Evolutionary conservation across 2,329 filamentous ascomycete genomes (phyloP).

Genomic region (Nothophaeocryptopus gaeumannii): DNA sequence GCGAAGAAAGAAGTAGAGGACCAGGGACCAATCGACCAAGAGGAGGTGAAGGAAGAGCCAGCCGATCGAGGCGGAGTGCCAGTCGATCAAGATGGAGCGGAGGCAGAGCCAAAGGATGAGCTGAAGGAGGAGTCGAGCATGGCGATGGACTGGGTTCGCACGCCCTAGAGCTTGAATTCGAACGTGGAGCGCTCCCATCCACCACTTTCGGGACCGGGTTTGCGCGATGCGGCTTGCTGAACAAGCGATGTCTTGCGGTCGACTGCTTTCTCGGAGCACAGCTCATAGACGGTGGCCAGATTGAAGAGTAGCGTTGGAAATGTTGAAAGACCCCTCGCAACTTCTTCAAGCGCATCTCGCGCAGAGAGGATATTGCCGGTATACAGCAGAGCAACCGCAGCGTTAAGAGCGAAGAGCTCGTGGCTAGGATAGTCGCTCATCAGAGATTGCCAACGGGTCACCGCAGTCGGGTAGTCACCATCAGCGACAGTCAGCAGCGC

Average conservation of each 20-base stretch:
- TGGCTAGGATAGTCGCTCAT: constrained; percentile 50
- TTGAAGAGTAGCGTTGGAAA: constrained; percentile 88
- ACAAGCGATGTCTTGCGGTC: constrained; percentile 69
- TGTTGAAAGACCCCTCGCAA: constrained; percentile 61
- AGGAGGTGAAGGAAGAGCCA: too few species aligned
- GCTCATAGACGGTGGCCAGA: constrained; percentile 83
- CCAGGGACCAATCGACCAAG: too few species aligned
- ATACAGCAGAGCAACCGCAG: constrained; percentile 81
- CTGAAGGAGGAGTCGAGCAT: too few species aligned
- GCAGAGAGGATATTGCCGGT: constrained; percentile 73
- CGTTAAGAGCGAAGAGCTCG: constrained; percentile 75
- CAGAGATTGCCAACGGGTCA: constrained; percentile 58
- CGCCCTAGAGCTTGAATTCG: constrained; percentile 32
- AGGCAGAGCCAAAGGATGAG: too few species aligned
- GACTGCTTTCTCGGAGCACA: constrained; percentile 75
- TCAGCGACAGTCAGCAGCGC: constrained; percentile 78
- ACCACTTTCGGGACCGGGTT: constrained; percentile 22
- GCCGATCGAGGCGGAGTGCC: too few species aligned
- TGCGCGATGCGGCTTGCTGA: constrained; percentile 22
- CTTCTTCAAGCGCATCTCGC: constrained; percentile 61
- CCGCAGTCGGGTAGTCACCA: constrained; percentile 65
- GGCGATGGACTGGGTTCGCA: too few species aligned
- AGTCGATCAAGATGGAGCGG: too few species aligned
- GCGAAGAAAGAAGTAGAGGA: too few species aligned
- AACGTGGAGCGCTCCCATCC: constrained; percentile 32